Conservation (phyloP, 2,329 filamentous ascomycete genomes). For the Beauveria brongniartii region DNA sequence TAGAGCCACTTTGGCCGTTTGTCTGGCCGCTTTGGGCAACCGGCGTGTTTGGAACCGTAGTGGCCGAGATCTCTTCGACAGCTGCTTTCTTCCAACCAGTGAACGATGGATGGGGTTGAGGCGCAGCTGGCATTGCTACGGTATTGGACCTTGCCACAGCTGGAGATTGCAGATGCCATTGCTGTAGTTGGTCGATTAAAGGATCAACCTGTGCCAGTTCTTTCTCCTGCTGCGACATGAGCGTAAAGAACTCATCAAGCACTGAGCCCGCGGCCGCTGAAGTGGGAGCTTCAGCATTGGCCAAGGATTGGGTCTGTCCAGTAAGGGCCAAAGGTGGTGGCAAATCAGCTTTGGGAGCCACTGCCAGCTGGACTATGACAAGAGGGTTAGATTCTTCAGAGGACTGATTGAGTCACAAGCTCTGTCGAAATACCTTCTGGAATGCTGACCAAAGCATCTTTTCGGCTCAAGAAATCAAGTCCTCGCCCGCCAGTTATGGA, state of each 20-base stretch:
- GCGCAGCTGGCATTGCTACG: neutral
- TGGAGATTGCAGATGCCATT: neutral
- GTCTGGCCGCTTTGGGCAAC: neutral
- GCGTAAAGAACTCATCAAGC: neutral
- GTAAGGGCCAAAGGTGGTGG: neutral
- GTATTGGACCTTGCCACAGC: neutral
- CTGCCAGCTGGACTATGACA: neutral
- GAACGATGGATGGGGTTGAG: neutral
- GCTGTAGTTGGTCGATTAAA: neutral
- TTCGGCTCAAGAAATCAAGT: slow-evolving; percentile 3
- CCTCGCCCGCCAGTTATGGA: slow-evolving; percentile 1
- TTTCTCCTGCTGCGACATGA: neutral
- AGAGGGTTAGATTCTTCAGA: neutral
- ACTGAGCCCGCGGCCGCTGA: neutral
- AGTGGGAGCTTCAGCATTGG: neutral
- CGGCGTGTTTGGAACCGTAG: neutral
- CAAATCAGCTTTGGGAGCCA: neutral
- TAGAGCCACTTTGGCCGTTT: neutral
- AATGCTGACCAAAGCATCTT: neutral
- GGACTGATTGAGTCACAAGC: neutral
- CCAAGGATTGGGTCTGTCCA: neutral
- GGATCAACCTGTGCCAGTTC: slow-evolving; percentile 1
- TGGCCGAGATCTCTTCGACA: neutral
- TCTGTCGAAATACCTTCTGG: neutral
- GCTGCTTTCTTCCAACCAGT: neutral